phyloP scores from a whole-genome alignment of 129 eudicot genomes.

The Lonicera japonica region DNA sequence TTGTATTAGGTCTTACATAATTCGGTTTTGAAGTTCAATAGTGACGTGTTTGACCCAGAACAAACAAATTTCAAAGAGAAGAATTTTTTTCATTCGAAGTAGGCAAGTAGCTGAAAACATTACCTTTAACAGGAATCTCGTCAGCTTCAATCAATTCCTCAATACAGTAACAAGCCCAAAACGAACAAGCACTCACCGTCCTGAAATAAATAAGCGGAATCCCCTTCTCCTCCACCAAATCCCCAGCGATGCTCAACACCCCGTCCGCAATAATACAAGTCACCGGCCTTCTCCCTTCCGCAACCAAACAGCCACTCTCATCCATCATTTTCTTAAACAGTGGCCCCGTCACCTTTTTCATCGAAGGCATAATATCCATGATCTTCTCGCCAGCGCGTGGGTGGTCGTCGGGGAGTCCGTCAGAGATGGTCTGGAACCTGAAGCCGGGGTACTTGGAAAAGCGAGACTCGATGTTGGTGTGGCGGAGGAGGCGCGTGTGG shows the following conservation, averaged over 20 bases:
- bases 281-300: constrained; percentile 6
- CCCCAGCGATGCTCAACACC: constrained; percentile 9
- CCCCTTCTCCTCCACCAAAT: constrained; percentile 17
- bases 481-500: constrained; percentile 14
- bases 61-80: too few species aligned
- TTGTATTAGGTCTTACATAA: too few species aligned
- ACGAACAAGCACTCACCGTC: constrained; percentile 15
- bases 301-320: neutral
- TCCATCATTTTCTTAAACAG: constrained; percentile 13
- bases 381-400: constrained; percentile 1
- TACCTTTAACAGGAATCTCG: constrained; percentile 21
- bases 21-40: too few species aligned
- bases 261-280: constrained; percentile 26
- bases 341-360: neutral
- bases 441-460: constrained; percentile 12
- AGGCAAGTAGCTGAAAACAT: too few species aligned
- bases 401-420: constrained; percentile 19
- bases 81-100: too few species aligned
- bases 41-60: too few species aligned
- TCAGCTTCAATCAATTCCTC: constrained; percentile 16
- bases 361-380: neutral
- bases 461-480: constrained; percentile 1
- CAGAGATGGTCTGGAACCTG: constrained; percentile 11
- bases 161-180: constrained; percentile 20
- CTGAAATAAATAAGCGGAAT: constrained; percentile 16